Percentiles rank a stretch among this genome's conserved stretches.
Evolutionary conservation across 2,329 filamentous ascomycete species (phyloP).

Genomic region (Emydomyces testavorans): DNA sequence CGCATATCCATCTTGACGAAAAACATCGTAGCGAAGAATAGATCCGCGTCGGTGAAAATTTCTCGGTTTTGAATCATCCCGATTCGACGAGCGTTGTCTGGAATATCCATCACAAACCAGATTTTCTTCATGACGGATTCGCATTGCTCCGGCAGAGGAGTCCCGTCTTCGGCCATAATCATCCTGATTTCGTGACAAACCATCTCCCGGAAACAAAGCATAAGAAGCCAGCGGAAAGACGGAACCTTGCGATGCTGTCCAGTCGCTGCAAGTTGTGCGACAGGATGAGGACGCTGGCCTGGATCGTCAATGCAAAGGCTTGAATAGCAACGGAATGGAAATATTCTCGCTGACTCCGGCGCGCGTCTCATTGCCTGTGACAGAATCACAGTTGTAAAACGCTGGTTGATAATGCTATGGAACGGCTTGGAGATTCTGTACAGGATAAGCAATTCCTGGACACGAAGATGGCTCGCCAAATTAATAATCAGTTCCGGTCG

Average conservation of each 20-base stretch:
- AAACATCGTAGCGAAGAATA: conserved; percentile 54
- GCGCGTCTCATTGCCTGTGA: conserved; percentile 45
- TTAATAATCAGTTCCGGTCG: conserved; percentile 43
- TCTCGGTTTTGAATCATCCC: conserved; percentile 42
- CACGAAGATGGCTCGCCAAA: conserved; percentile 44
- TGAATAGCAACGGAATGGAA: conserved; percentile 50
- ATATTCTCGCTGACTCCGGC: conserved; percentile 46
- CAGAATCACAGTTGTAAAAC: conserved; percentile 49
- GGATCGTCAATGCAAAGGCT: conserved; percentile 51
- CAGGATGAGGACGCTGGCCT: conserved; percentile 29
- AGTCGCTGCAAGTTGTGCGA: conserved; percentile 26
- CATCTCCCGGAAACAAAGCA: conserved; percentile 50
- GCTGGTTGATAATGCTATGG: conserved; percentile 48
- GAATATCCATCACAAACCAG: conserved; percentile 62
- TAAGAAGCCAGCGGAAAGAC: conserved; percentile 54
- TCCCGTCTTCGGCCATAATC: conserved; percentile 47
- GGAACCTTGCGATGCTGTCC: conserved; percentile 44
- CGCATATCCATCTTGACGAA: conserved; percentile 61
- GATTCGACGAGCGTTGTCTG: conserved; percentile 45
- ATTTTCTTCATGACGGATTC: conserved; percentile 48
- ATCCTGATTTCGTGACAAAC: conserved; percentile 52
- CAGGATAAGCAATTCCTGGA: conserved; percentile 49
- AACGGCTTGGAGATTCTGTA: conserved; percentile 55
- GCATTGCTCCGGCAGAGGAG: conserved; percentile 43
- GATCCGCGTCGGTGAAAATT: conserved; percentile 49